Base-by-base conservation (phyloP, 2,329 filamentous ascomycete genomes). In the Colletotrichum endophyticum region DNA sequence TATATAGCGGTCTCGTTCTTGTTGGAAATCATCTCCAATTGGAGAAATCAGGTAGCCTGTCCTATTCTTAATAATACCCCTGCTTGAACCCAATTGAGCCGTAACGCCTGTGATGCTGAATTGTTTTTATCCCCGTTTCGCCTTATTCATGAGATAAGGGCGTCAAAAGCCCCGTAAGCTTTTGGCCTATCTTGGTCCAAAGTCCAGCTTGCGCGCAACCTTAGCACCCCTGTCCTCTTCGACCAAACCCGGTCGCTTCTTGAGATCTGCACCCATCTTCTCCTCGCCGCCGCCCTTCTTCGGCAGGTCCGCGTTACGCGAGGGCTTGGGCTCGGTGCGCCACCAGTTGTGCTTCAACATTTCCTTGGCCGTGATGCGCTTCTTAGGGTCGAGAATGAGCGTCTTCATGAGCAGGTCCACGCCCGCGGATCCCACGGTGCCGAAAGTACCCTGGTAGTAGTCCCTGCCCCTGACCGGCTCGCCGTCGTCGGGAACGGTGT, bases 341-440 rank as follows among this genome's bases (percentile, higher is more conserved):
- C 96, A 99, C 93, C 95, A 99, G 64, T 90, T 87, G 84, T 99
- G 96, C 83, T 93, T 89, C 72, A 99, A 89, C 83, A 97, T 94
- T 78, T 95, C 91, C 44, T 91, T 89, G 0, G 96, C 95, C 0
- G 93, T 95, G 80, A 95, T 93, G 75, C 97, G 90, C 84, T 94
- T 95, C 82, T 92, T 91, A n/a, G 97, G 97, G 85, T 99, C 95
- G 77, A 99, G 90, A 15, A 91, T 90, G 77, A 98, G 89, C 86
- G 98, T 98, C 79, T 92, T 92, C 89, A 97, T 95, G 67, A 99
- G 89, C 76, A 99, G 87, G 83, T 99, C 96, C 34, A 98, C 95
- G 59, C 97, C 97, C 67, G 95, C 91, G 12, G 92, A 87, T 27
- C 96, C 97, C 12, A 96, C 92, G 13, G 94, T 94, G 72, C 94